These are phyloP conservation scores for Peniophora sp. DNA, from an alignment of 1,284 basidiomycete species.

Conservation along the genomic window DNA sequence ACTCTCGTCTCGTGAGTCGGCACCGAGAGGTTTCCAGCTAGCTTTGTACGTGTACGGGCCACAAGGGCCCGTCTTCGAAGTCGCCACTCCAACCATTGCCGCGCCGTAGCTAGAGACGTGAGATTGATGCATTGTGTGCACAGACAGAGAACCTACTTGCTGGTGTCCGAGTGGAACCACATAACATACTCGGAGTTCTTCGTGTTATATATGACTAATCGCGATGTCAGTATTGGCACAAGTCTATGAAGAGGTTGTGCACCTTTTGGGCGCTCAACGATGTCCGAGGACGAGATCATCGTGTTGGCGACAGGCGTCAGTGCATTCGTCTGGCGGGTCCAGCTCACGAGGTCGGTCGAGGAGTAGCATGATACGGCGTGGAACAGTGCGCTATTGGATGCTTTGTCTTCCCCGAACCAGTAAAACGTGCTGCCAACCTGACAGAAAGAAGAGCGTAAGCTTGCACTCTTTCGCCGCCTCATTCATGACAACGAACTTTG, in stretches of 20 bases:
- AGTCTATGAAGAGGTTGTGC: neutral
- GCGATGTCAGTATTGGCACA: slow-evolving; percentile 1
- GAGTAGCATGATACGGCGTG: slow-evolving; percentile 54
- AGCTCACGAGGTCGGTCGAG: slow-evolving; percentile 44
- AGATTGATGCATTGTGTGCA: no score
- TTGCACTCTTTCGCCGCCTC: neutral
- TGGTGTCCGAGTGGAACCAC: slow-evolving; percentile 65
- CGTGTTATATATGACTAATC: slow-evolving; percentile 44
- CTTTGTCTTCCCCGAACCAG: slow-evolving; percentile 62
- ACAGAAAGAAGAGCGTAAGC: neutral
- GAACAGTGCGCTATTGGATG: slow-evolving; percentile 47
- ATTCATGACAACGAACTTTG: slow-evolving; percentile 31
- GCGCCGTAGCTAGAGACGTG: slow-evolving; percentile 46
- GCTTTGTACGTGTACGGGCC: slow-evolving; percentile 50
- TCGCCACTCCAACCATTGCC: slow-evolving; percentile 56
- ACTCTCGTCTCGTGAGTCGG: slow-evolving; percentile 53
- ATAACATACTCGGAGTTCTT: slow-evolving; percentile 61
- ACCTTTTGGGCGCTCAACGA: slow-evolving; percentile 62
- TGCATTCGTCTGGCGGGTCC: slow-evolving; percentile 53
- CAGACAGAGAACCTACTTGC: slow-evolving; percentile 33
- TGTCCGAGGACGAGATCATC: slow-evolving; percentile 49
- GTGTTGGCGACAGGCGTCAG: slow-evolving; percentile 44
- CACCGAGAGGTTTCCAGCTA: slow-evolving; percentile 51
- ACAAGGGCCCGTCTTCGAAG: slow-evolving; percentile 47
- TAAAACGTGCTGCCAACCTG: slow-evolving; percentile 52